Conservation (phyloP, 1,139 yeast species). For the Suhomyces chickasaworum region DNA sequence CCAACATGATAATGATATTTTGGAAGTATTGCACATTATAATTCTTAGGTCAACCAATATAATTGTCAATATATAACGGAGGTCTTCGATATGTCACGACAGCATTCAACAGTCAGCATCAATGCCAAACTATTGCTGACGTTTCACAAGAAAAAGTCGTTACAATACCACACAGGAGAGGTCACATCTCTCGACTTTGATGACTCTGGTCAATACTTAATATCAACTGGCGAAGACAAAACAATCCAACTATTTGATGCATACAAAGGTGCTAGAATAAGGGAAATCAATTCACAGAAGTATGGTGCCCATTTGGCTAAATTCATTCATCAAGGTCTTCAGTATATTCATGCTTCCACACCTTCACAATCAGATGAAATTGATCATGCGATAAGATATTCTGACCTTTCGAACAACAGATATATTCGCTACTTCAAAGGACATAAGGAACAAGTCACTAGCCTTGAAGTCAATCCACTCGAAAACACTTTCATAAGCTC, state of each 20-base stretch:
- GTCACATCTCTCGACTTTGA: constrained; percentile 86
- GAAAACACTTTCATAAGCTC: constrained; percentile 69
- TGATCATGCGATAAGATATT: constrained; percentile 72
- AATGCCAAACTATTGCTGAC: constrained; percentile 46
- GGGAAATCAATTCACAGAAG: constrained; percentile 78
- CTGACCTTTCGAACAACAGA: constrained; percentile 75
- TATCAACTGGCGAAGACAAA: constrained; percentile 82
- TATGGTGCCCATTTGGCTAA: constrained; percentile 89
- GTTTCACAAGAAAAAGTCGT: constrained; percentile 59
- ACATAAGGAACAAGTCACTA: constrained; percentile 73
- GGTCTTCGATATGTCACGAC: too few relatives aligned
- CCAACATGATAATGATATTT: constrained; percentile 1
- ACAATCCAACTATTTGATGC: constrained; percentile 83
- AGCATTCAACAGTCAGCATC: constrained; percentile 25
- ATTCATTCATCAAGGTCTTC: constrained; percentile 75
- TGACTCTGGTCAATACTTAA: constrained; percentile 76
- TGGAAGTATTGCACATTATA: neutral
- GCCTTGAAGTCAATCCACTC: constrained; percentile 74
- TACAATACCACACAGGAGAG: constrained; percentile 57
- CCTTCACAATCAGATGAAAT: constrained; percentile 35
- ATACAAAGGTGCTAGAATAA: constrained; percentile 63
- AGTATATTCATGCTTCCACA: constrained; percentile 84
- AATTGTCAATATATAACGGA: too few relatives aligned
- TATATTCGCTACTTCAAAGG: constrained; percentile 86
- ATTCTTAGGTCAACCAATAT: too few relatives aligned